Evolutionary conservation across 2,329 filamentous ascomycete species (phyloP), one percentile per base, ranked within the genome.

Genomic region (Penicillium polonicum): DNA sequence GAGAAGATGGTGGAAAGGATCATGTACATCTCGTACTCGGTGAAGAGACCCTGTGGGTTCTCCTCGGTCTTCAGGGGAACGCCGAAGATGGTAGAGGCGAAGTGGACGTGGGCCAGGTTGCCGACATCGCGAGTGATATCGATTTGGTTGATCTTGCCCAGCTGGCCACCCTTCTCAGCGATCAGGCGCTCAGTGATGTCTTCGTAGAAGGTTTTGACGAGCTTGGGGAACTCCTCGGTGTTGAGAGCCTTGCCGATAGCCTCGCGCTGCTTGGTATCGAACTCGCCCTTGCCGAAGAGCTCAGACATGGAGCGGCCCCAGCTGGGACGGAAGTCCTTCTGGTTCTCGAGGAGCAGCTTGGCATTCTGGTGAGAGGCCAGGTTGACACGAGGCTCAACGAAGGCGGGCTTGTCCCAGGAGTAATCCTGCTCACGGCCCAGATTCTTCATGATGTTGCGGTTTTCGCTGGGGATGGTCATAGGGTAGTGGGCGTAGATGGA

Each of bases 401-500:
- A 79, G 0, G 73, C 68, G 0, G 90, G 90, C 2, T 83, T 82
- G 5, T 85, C 82, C 67, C 86, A 94, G 70, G 83, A 85, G 75
- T 92, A 95, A 29, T 86, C 78, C 31, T 88, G 78, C 44, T 82
- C 88, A 44, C 88, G 85, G 55, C 84, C 83, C 5, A 94, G 79
- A 46, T 85, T 80, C 43, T 83, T 85, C 62, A 92, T 80, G 61
- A 92, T 92, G 61, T 83, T 85, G 57, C 82, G 76, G 72, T 91
- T 94, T 70, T 92, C 90, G 0, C 79, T 78, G 0, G 91, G 90
- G 2, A 88, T 86, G 3, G 84, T 86, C 67, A 87, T 82, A 44
- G 87, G 89, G 69, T 88, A 92, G 70, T 92, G 89, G 0, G 89
- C 90, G 62, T 93, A 95, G 54, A 92, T 85, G 0, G 88, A 92